Conservation (phyloP, 768 basidiomycete genomes). For the Kondoa subrosea region DNA sequence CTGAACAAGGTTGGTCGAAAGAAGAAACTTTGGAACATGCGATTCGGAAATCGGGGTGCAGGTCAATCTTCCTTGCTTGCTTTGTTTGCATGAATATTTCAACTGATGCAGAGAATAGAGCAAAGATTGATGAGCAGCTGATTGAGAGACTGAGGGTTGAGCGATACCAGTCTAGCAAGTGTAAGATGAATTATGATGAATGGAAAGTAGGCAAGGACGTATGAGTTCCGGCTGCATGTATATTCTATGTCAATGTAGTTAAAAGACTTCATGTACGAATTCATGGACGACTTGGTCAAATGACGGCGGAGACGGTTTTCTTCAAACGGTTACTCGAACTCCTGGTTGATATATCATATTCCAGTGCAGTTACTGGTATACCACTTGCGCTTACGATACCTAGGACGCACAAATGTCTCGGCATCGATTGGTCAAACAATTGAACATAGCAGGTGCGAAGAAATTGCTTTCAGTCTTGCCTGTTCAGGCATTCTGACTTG, state of each 20-base stretch:
- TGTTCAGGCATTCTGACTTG: neutral
- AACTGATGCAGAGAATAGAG: slow-evolving; percentile 28
- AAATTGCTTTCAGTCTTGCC: neutral
- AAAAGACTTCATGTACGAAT: no score
- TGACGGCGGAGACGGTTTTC: no score
- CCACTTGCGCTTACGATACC: no score
- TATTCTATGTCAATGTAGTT: no score
- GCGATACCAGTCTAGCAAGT: slow-evolving; percentile 62
- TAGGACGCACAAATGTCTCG: slow-evolving; percentile 7
- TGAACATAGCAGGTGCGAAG: slow-evolving; percentile 5
- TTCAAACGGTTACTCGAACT: no score
- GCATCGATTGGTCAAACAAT: slow-evolving; percentile 6
- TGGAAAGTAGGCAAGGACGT: slow-evolving; percentile 37
- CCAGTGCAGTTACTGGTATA: no score
- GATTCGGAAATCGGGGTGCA: slow-evolving; percentile 85
- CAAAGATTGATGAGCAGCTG: slow-evolving; percentile 62
- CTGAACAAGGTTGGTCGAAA: slow-evolving; percentile 87
- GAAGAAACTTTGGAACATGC: slow-evolving; percentile 77
- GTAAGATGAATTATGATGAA: slow-evolving; percentile 54
- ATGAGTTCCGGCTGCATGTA: no score
- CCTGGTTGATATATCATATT: no score
- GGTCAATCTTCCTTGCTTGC: slow-evolving; percentile 12
- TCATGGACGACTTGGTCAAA: no score
- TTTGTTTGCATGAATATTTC: neutral
- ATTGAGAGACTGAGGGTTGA: slow-evolving; percentile 57